A percentile compares a stretch with the other conserved stretches of the same genome.
These are phyloP conservation scores for Penicillium steckii DNA, from an alignment of 495 filamentous ascomycete species.

Conservation along the genomic window DNA sequence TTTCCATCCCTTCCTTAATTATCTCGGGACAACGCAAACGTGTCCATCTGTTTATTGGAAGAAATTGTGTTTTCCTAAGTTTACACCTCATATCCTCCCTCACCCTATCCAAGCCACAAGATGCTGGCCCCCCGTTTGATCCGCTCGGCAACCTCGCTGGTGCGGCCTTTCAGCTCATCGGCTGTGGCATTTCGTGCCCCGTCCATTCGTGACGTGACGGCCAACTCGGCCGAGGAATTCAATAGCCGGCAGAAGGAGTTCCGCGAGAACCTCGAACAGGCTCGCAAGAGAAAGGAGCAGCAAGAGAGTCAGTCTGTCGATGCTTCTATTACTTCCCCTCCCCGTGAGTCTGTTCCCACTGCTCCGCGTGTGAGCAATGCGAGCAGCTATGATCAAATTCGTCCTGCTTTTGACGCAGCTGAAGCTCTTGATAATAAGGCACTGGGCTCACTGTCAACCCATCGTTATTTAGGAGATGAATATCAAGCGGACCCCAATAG, in stretches of 20 bases:
- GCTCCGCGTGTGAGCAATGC: constrained; percentile 57
- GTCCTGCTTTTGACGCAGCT: constrained; percentile 40
- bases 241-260: constrained; percentile 80
- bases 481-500: constrained; percentile 47
- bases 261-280: constrained; percentile 74
- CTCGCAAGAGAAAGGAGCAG: constrained; percentile 70
- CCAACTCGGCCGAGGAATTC: constrained; percentile 68
- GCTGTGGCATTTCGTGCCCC: constrained; percentile 58
- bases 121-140: constrained; percentile 53
- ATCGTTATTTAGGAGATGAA: constrained; percentile 51
- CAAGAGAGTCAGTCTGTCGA: constrained; percentile 76
- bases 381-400: constrained; percentile 32
- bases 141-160: constrained; percentile 46
- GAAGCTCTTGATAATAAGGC: constrained; percentile 42
- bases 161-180: constrained; percentile 63
- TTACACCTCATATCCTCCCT: not conserved
- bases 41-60: not conserved
- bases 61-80: not conserved
- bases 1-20: constrained; percentile 11
- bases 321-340: constrained; percentile 45
- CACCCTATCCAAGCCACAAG: constrained; percentile 14
- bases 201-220: constrained; percentile 80
- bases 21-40: constrained; percentile 15
- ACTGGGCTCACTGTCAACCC: constrained; percentile 67
- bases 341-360: constrained; percentile 55